Evolutionary conservation across 2,329 filamentous ascomycete genomes (phyloP).

Genomic region (Botrytis porri): DNA sequence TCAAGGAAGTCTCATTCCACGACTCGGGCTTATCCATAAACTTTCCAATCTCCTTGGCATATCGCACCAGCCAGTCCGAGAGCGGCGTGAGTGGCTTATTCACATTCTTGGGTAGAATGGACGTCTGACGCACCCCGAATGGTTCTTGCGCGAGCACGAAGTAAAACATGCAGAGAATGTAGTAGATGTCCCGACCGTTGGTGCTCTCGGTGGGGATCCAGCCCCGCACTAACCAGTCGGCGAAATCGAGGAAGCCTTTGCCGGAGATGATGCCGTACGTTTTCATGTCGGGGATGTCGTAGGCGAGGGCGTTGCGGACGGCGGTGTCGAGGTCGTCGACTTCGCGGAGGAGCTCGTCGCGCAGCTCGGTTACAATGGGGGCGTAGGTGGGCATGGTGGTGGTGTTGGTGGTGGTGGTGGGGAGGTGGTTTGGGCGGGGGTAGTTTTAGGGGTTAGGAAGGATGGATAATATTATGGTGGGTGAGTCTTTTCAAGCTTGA

Average conservation of each 20-base stretch:
- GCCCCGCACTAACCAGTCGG: conserved; percentile 17
- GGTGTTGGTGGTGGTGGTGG: background rate
- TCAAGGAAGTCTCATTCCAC: conserved; percentile 35
- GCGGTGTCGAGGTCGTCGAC: conserved; percentile 16
- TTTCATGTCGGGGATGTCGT: conserved; percentile 6
- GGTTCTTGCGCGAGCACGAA: conserved; percentile 41
- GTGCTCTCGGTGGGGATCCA: conserved; percentile 42
- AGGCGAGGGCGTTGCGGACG: conserved; percentile 9
- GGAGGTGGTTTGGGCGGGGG: background rate
- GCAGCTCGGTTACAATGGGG: background rate
- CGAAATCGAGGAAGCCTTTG: conserved; percentile 15
- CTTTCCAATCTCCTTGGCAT: conserved; percentile 39
- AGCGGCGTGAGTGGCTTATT: conserved; percentile 38
- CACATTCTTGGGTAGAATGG: conserved; percentile 36
- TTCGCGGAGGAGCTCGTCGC: conserved; percentile 14
- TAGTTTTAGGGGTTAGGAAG: background rate
- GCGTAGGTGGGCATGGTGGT: conserved; percentile 6
- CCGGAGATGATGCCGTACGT: conserved; percentile 6
- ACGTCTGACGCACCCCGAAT: conserved; percentile 34
- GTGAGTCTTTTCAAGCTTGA: background rate
- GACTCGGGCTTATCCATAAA: conserved; percentile 40
- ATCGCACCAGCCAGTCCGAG: conserved; percentile 43
- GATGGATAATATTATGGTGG: too few species aligned
- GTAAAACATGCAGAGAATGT: conserved; percentile 43
- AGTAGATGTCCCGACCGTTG: conserved; percentile 40